Evolutionary conservation across 306 rosid genomes (phyloP), one percentile per base, ranked within the genome.

Genomic region (Corylus avellana): DNA sequence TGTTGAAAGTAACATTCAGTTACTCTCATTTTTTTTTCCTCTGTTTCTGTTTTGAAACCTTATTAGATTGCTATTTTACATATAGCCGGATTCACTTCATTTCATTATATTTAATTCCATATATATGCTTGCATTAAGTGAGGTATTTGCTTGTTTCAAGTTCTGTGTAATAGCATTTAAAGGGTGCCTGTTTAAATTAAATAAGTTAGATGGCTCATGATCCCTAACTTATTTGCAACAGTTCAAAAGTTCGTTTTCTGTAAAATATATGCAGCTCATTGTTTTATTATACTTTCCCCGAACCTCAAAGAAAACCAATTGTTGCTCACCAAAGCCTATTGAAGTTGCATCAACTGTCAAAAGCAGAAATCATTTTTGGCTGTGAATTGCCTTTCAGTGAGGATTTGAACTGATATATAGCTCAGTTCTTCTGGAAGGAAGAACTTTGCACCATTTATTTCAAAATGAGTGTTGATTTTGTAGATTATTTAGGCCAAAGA

Each of bases 1-100:
- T 51, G 93, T 87, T 77, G 72, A 62, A 42, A 62, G 51, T 56
- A 58, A 39, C 50, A 76, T 73, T 71, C 67, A n/a, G 53, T 62
- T 77, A 48, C 37, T 57, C 61, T 42, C 7, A 0, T 42, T 42
- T 35, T 7, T 79, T 56, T 51, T 1, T 22, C 46, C 12, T 76
- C 56, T 80, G 51, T 67, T 16, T 16, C 61, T 58, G 76, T 57
- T 71, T 44, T 74, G 27, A 46, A 17, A 4, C 9, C 44, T 75
- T 48, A 46, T 69, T 35, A 25, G 54, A 69, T 64, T 77, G 59
- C 32, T 44, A 57, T 7, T 54, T 16, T 13, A 5, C 59, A 18
- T 54, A 7, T 54, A 4, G 59, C 8, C 22, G 72, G 71, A 25
- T 42, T 68, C 72, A 68, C 32, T 67, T 42, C 29, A 68, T 22